Evolutionary conservation across 2,329 filamentous ascomycete genomes (phyloP).

Genomic region (Graphiopsis chlorocephala): DNA sequence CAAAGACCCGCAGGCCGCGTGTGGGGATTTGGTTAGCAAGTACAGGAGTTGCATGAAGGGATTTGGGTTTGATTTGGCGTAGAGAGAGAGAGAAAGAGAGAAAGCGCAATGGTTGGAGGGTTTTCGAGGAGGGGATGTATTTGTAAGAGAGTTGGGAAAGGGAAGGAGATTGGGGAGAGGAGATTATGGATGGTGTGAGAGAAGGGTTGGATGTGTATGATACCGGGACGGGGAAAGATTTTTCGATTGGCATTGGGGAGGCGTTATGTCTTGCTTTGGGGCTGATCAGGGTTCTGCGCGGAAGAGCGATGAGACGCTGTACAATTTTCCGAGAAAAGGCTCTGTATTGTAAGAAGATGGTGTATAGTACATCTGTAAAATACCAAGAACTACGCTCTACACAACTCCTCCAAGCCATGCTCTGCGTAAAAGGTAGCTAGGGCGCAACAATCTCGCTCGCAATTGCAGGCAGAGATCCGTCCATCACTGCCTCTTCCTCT

Average conservation of each 20-base stretch:
- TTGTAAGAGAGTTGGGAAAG: background rate
- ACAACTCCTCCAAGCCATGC: background rate
- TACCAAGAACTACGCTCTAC: background rate
- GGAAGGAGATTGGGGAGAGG: background rate
- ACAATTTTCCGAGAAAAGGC: background rate
- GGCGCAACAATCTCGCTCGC: background rate
- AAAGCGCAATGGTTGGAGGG: background rate
- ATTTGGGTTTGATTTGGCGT: conserved; percentile 72
- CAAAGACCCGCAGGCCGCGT: conserved; percentile 78
- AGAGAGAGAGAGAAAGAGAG: no score
- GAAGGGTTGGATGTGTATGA: background rate
- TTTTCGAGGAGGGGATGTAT: background rate
- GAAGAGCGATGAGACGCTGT: background rate
- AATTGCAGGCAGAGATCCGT: background rate
- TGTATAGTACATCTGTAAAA: conserved; percentile 9
- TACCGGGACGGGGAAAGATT: background rate
- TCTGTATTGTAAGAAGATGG: background rate
- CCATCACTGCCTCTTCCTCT: conserved; percentile 41
- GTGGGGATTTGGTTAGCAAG: conserved; percentile 74
- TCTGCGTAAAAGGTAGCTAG: background rate
- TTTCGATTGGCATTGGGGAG: background rate
- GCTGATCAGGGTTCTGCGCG: background rate
- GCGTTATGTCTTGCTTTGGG: background rate
- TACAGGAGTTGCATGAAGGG: conserved; percentile 92
- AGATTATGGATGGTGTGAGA: background rate